Base-by-base conservation (phyloP, 495 filamentous ascomycete genomes). In the Neurospora pannonica region DNA sequence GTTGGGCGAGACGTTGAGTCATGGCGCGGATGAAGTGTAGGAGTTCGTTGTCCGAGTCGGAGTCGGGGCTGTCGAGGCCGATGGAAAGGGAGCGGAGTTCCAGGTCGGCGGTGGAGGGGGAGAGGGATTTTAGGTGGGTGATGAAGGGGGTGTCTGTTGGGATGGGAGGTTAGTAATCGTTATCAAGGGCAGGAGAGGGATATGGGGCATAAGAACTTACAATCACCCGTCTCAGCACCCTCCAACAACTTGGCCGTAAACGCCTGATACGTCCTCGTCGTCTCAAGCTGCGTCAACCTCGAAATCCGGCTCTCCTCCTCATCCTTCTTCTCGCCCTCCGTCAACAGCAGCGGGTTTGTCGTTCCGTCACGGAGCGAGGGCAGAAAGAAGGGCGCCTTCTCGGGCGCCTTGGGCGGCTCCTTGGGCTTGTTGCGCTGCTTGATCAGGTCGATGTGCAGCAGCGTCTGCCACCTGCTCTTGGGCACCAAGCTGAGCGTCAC, bases 321-420 rank as follows among this genome's bases (percentile, higher is more conserved):
- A 71, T 70, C 48, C 38, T 38, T 73, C 15, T 62, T 70, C 8
- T 75, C 70, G 5, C 79, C 76, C 39, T 46, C 70, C 60, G 81
- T 77, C 17, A 83, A 71, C 1, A 78, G 40, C 38, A 81, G 76
- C 6, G 83, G 76, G 10, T 38, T 60, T 3, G 28, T 72, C 54
- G 36, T 34, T 5, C 40, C 43, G 1, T 83, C 85, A 5, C 85
- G 83, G 13, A 93, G 82, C 2, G 93, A 91, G 13, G 94, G 93
- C 17, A 99, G 86, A 85, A 98, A 99, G 84, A 99, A 99, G 2
- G 96, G 96, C 0, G 96, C 94, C 79, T 96, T 97, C 79, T 97
- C 92, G 5, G 97, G 96, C 4, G 89, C 87, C 84, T 98, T 97
- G 36, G 94, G 94, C 1, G 94, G 87, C 82, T 97, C 93, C 76